Evolutionary conservation across 2,329 filamentous ascomycete species (phyloP).

Genomic region (Rosellinia necatrix): DNA sequence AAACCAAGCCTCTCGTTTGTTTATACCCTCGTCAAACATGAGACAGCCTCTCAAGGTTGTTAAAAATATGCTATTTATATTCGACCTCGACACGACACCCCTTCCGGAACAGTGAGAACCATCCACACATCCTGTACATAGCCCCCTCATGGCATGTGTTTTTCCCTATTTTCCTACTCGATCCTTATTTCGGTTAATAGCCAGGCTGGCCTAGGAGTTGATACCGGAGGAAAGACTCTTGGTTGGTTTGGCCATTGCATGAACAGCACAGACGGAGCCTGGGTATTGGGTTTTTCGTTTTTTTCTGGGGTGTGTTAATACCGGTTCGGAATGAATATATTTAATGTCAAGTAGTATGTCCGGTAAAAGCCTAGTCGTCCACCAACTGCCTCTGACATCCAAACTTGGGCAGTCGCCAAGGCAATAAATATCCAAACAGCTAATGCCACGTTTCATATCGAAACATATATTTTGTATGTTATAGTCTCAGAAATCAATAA

Average conservation of each 20-base stretch:
- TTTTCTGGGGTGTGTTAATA: conserved; percentile 1
- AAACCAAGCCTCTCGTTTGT: not conserved
- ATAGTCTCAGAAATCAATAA: conserved; percentile 4
- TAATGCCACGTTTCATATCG: conserved; percentile 3
- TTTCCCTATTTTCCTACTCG: conserved; percentile 19
- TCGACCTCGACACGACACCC: not conserved
- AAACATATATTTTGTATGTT: conserved; percentile 17
- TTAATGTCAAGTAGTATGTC: not conserved
- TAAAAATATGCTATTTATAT: not conserved
- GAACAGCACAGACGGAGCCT: conserved; percentile 19
- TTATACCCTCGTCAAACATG: not conserved
- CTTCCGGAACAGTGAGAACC: conserved; percentile 1
- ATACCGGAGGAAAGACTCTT: conserved; percentile 27
- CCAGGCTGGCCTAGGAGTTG: conserved; percentile 37
- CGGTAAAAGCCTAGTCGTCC: not conserved
- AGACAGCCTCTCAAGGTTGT: not conserved
- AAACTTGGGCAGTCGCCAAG: conserved; percentile 5
- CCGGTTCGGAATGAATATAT: conserved; percentile 3
- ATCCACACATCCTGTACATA: conserved; percentile 34
- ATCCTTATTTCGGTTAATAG: conserved; percentile 26
- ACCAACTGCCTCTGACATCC: conserved; percentile 2
- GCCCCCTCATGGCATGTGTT: conserved; percentile 11
- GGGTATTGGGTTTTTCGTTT: conserved; percentile 6
- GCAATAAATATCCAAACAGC: conserved; percentile 12
- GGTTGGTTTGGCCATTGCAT: conserved; percentile 27